phyloP scores from a whole-genome alignment of 192 early-diverging fungal genomes.

The Coemansia sp. region DNA sequence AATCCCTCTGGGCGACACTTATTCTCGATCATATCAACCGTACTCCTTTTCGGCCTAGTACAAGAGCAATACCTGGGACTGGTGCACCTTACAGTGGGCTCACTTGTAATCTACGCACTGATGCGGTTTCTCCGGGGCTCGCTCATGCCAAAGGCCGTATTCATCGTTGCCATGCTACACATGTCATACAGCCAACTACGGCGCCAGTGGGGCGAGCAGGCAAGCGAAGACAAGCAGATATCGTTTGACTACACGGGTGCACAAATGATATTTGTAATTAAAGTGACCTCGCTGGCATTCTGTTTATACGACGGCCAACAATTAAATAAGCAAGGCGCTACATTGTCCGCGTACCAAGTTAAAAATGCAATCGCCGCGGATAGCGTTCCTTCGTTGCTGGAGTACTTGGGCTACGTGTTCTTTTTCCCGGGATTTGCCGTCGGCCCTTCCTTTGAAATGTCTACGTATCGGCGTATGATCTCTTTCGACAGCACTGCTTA shows the following conservation, averaged over 20 bases:
- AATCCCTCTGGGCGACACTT: conserved; percentile 54
- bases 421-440: conserved; percentile 86
- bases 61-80: conserved; percentile 62
- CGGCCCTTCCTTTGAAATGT: conserved; percentile 79
- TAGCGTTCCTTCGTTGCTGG: conserved; percentile 64
- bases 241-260: conserved; percentile 85
- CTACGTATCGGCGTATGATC: conserved; percentile 57
- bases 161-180: conserved; percentile 63
- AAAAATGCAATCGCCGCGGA: conserved; percentile 56
- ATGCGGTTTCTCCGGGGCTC: conserved; percentile 47
- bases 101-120: conserved; percentile 57
- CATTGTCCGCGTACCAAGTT: conserved; percentile 62
- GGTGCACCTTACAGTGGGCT: conserved; percentile 53
- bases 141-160: conserved; percentile 60
- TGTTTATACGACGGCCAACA: conserved; percentile 75
- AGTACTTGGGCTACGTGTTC: conserved; percentile 84
- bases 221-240: conserved; percentile 33
- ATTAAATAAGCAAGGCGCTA: not conserved
- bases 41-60: conserved; percentile 56
- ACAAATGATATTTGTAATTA: conserved; percentile 95
- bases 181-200: conserved; percentile 59
- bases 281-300: conserved; percentile 85
- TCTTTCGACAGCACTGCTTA: conserved; percentile 29
- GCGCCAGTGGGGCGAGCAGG: conserved; percentile 33
- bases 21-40: conserved; percentile 58